phyloP scores from a whole-genome alignment of 2,329 filamentous ascomycete species.

The Claviceps sorghi region DNA sequence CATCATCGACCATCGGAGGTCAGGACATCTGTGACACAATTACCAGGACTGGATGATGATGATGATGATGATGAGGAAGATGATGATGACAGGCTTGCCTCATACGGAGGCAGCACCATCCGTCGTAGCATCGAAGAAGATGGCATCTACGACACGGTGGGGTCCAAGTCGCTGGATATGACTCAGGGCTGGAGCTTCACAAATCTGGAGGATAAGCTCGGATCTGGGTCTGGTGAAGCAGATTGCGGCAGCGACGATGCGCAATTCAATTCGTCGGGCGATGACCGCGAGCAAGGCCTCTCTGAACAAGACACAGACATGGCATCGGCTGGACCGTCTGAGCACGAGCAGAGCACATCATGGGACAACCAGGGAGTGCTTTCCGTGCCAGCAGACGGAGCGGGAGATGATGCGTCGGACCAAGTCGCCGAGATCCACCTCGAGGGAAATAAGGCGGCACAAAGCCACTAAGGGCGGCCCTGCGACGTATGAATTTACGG shows the following conservation, averaged over 20 bases:
- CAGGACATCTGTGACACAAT: constrained; percentile 20
- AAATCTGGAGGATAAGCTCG: constrained; percentile 18
- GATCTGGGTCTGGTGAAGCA: constrained; percentile 18
- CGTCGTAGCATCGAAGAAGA: constrained; percentile 32
- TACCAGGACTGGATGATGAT: constrained; percentile 15
- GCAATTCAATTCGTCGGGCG: constrained; percentile 26
- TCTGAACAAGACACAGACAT: constrained; percentile 19
- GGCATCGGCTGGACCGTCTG: constrained; percentile 8
- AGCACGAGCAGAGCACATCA: constrained; percentile 5
- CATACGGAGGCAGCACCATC: constrained; percentile 19
- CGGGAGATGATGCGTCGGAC: constrained; percentile 24
- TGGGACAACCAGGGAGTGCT: constrained; percentile 25
- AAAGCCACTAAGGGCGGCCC: constrained; percentile 9
- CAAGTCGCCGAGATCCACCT: constrained; percentile 37
- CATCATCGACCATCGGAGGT: constrained; percentile 33
- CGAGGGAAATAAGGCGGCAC: constrained; percentile 22
- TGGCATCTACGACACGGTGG: constrained; percentile 18
- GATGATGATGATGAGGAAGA: constrained; percentile 16
- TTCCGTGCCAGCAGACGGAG: constrained; percentile 23
- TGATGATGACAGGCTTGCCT: constrained; percentile 19
- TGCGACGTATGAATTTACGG: not conserved
- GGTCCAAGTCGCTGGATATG: constrained; percentile 18
- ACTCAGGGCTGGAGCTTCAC: constrained; percentile 33
- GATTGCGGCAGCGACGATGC: constrained; percentile 29
- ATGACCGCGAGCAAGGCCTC: constrained; percentile 15